phyloP scores from a whole-genome alignment of 2,329 filamentous ascomycete species.

The Metarhizium robertsii region DNA sequence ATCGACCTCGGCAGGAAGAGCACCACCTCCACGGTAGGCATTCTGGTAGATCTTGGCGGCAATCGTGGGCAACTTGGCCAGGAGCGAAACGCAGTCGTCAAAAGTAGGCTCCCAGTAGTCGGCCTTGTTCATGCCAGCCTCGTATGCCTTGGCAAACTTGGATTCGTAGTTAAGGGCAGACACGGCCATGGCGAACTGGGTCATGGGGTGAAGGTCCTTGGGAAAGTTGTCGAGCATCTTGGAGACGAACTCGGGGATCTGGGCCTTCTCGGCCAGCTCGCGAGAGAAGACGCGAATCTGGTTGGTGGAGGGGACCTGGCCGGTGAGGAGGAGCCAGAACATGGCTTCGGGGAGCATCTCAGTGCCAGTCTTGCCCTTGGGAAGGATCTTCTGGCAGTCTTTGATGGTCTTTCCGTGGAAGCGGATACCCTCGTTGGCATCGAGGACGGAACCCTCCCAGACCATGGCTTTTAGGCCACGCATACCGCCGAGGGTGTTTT shows the following conservation, averaged over 20 bases:
- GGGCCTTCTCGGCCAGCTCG: slow-evolving; percentile 78
- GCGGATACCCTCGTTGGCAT: slow-evolving; percentile 93
- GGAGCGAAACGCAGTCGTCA: slow-evolving; percentile 85
- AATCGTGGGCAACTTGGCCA: slow-evolving; percentile 93
- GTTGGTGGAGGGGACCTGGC: slow-evolving; percentile 72
- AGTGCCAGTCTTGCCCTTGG: slow-evolving; percentile 83
- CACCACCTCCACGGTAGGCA: slow-evolving; percentile 64
- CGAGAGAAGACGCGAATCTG: slow-evolving; percentile 78
- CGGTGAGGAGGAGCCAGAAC: slow-evolving; percentile 98
- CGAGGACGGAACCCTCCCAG: slow-evolving; percentile 96
- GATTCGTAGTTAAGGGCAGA: slow-evolving; percentile 94
- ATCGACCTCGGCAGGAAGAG: slow-evolving; percentile 69
- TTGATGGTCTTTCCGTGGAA: slow-evolving; percentile 98
- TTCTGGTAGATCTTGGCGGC: slow-evolving; percentile 98
- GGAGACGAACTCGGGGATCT: slow-evolving; percentile 72
- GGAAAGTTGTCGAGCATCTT: slow-evolving; percentile 89
- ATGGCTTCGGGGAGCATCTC: slow-evolving; percentile 99
- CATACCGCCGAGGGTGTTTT: slow-evolving; percentile 94
- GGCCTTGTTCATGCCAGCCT: slow-evolving; percentile 81
- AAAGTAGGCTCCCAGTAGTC: slow-evolving; percentile 99
- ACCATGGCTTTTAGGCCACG: slow-evolving; percentile 96
- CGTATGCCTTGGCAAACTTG: slow-evolving; percentile 88
- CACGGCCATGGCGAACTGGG: slow-evolving; percentile 90
- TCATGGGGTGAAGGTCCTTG: slow-evolving; percentile 91
- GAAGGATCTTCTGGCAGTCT: slow-evolving; percentile 88